phyloP scores from a whole-genome alignment of 768 basidiomycete species.

The Tricholoma furcatifolium region DNA sequence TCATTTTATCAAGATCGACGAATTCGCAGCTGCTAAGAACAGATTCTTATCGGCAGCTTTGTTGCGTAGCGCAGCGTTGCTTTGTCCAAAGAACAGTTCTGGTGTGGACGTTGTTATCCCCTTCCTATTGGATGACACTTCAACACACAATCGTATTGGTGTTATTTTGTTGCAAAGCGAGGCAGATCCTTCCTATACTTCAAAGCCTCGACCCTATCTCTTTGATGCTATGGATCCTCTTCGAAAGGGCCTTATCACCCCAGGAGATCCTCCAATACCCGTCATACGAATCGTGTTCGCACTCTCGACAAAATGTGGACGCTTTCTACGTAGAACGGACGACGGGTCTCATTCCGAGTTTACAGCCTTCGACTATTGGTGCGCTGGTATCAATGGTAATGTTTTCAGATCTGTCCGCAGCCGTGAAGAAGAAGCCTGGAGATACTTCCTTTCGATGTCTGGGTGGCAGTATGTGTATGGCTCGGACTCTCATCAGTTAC shows the following conservation, averaged over 20 bases:
- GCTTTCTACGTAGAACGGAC: neutral
- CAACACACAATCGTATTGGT: slow-evolving; percentile 17
- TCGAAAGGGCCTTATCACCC: slow-evolving; percentile 17
- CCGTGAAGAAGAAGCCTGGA: no score
- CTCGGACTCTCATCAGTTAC: no score
- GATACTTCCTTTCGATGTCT: no score
- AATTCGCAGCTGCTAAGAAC: slow-evolving; percentile 19
- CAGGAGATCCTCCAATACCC: slow-evolving; percentile 12
- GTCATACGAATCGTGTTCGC: slow-evolving; percentile 23
- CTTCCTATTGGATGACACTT: slow-evolving; percentile 12
- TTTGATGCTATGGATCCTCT: no score
- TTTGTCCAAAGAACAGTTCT: slow-evolving; percentile 22
- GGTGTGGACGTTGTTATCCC: slow-evolving; percentile 24
- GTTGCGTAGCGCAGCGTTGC: slow-evolving; percentile 23
- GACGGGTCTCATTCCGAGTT: neutral
- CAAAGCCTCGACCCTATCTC: no score
- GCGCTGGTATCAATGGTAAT: neutral
- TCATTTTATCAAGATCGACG: slow-evolving; percentile 29
- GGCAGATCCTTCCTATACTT: no score
- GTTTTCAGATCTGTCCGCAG: neutral
- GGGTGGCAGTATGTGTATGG: no score
- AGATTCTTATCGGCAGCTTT: slow-evolving; percentile 20
- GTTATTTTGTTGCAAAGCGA: slow-evolving; percentile 25
- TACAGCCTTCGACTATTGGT: neutral
- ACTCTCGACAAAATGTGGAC: slow-evolving; percentile 7